Conservation (phyloP, 2,329 filamentous ascomycete genomes). For the Sordariomycetes sp. region DNA sequence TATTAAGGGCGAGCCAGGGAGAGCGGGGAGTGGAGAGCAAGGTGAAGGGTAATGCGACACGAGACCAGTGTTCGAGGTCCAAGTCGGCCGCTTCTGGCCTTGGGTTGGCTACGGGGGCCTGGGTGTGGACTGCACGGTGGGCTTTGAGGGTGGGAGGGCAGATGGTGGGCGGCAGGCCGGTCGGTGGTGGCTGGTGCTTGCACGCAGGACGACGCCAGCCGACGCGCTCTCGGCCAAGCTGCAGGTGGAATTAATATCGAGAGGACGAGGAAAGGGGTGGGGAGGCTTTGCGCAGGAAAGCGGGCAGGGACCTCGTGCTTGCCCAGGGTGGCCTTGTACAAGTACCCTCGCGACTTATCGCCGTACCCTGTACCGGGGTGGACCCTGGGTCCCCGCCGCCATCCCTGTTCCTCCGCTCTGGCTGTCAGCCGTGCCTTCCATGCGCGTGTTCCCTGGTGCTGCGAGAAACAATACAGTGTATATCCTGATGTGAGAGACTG, state of each 20-base stretch:
- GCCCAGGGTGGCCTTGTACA: neutral
- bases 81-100: constrained; percentile 5
- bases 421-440: neutral
- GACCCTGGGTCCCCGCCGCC: neutral
- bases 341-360: neutral
- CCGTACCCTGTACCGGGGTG: neutral
- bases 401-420: neutral
- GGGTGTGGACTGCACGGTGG: too few species aligned
- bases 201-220: neutral
- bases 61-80: constrained; percentile 4
- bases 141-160: constrained; percentile 2
- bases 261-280: neutral
- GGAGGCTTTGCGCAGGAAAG: neutral
- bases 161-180: neutral
- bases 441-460: neutral
- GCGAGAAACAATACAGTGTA: neutral
- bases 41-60: constrained; percentile 4
- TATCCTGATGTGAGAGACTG: neutral
- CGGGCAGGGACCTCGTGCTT: neutral
- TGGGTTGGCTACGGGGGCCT: neutral
- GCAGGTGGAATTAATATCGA: neutral
- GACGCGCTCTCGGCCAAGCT: neutral
- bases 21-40: constrained; percentile 1
- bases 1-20: neutral
- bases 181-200: neutral